Conservation (phyloP, 768 basidiomycete species). For the Paxillus involutus region DNA sequence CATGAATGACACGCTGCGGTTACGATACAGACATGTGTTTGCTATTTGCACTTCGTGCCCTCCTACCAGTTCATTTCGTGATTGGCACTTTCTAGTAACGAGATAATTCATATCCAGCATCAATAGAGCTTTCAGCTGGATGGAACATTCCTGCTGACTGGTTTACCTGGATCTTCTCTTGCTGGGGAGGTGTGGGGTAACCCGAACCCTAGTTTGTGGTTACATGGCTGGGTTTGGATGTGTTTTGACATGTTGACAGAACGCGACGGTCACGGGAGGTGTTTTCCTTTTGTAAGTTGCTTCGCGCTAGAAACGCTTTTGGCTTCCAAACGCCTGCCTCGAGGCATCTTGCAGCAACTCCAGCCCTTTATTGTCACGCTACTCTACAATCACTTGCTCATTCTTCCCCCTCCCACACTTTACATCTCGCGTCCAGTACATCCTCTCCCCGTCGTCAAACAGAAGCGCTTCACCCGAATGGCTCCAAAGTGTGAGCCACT, state of each 20-base stretch:
- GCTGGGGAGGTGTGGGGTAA: not conserved
- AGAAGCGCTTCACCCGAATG: constrained; percentile 29
- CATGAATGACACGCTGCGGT: constrained; percentile 19
- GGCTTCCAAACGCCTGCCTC: constrained; percentile 26
- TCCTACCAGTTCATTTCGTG: constrained; percentile 1
- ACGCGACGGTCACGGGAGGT: constrained; percentile 38
- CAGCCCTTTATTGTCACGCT: constrained; percentile 19
- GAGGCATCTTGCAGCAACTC: constrained; percentile 29
- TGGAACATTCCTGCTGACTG: no score
- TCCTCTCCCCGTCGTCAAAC: constrained; percentile 6
- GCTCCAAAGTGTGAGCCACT: constrained; percentile 66
- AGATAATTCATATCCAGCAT: not conserved
- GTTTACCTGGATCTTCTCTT: no score
- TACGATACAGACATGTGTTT: constrained; percentile 9
- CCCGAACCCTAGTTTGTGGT: constrained; percentile 24
- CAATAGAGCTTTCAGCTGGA: not conserved
- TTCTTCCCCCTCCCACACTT: constrained; percentile 3
- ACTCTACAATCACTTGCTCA: constrained; percentile 7
- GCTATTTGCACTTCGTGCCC: constrained; percentile 13
- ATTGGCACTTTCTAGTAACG: not conserved
- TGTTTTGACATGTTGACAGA: constrained; percentile 24
- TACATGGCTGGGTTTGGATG: not conserved
- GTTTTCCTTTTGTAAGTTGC: constrained; percentile 32
- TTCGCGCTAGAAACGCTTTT: constrained; percentile 13
- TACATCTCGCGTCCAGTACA: constrained; percentile 5